Conservation (phyloP, 2,329 filamentous ascomycete species). For the Sporothrix pseudoabietina region DNA sequence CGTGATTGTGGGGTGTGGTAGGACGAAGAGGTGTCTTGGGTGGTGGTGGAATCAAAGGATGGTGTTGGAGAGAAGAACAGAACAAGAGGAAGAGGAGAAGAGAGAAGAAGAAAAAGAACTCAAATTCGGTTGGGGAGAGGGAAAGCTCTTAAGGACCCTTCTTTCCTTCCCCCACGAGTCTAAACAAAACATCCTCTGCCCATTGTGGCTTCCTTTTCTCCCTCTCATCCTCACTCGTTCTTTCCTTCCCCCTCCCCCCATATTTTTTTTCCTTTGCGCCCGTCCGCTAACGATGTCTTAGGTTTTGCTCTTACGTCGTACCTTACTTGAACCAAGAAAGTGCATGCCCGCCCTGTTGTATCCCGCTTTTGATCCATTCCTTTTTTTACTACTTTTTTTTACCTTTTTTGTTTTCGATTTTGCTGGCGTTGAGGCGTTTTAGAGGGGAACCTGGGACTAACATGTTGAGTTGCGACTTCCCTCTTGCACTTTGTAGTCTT, state of each 20-base stretch:
- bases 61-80: not conserved
- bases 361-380: not conserved
- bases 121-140: slow-evolving; percentile 7
- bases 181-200: slow-evolving; percentile 20
- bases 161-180: slow-evolving; percentile 17
- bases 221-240: slow-evolving; percentile 8
- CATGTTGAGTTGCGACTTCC: slow-evolving; percentile 11
- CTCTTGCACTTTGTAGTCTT: slow-evolving; percentile 12
- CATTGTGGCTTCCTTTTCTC: slow-evolving; percentile 22
- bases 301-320: slow-evolving; percentile 4
- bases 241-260: not conserved
- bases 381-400: not conserved
- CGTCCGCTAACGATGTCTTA: slow-evolving; percentile 6
- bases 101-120: not conserved
- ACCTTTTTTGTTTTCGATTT: not conserved
- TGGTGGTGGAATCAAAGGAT: not conserved
- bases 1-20: slow-evolving; percentile 30
- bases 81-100: not conserved
- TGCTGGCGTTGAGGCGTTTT: not conserved
- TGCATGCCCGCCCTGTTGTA: not conserved
- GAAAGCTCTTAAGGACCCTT: slow-evolving; percentile 22
- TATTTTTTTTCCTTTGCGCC: not conserved
- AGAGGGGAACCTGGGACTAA: slow-evolving; percentile 5
- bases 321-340: slow-evolving; percentile 14
- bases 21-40: slow-evolving; percentile 1